These are phyloP conservation scores for Eustoma russellianum DNA, from an alignment of 257 asterid species.

Conservation along the genomic window DNA sequence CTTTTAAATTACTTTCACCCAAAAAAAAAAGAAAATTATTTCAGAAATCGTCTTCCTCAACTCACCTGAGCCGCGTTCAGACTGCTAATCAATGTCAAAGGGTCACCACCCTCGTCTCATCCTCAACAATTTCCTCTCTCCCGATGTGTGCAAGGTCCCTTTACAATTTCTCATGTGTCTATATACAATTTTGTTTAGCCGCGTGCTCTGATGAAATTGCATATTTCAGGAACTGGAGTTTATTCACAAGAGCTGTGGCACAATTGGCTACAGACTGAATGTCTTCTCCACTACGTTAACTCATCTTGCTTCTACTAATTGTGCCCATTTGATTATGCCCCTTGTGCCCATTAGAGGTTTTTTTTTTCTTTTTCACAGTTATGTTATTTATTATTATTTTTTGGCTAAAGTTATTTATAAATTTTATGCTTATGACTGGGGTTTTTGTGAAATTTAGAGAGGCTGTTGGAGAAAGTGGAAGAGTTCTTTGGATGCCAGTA, in stretches of 20 bases:
- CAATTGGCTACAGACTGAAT: conserved; percentile 81
- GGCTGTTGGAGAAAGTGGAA: conserved; percentile 73
- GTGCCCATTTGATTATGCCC: conserved; percentile 74
- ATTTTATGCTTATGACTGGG: conserved; percentile 1
- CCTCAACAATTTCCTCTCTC: conserved; percentile 23
- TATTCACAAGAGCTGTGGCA: conserved; percentile 82
- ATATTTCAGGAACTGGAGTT: conserved; percentile 61
- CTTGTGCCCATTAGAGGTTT: conserved; percentile 69
- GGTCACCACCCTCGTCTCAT: conserved; percentile 26
- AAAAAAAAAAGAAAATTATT: no score
- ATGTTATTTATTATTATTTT: background rate
- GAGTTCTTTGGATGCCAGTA: conserved; percentile 68
- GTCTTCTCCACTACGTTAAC: conserved; percentile 88
- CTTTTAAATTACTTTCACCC: no score
- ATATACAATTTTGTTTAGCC: background rate
- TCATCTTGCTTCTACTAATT: conserved; percentile 79
- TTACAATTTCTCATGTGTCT: background rate
- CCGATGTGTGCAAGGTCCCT: conserved; percentile 25
- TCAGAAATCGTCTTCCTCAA: no score
- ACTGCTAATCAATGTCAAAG: background rate
- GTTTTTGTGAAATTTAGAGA: conserved; percentile 34
- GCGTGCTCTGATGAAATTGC: background rate
- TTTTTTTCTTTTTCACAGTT: conserved; percentile 8
- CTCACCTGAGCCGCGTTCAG: background rate
- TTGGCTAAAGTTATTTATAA: conserved; percentile 1